Evolutionary conservation across 2,329 filamentous ascomycete species (phyloP), one percentile per base, ranked within the genome.

Genomic region (Tolypocladium ophioglossoides): DNA sequence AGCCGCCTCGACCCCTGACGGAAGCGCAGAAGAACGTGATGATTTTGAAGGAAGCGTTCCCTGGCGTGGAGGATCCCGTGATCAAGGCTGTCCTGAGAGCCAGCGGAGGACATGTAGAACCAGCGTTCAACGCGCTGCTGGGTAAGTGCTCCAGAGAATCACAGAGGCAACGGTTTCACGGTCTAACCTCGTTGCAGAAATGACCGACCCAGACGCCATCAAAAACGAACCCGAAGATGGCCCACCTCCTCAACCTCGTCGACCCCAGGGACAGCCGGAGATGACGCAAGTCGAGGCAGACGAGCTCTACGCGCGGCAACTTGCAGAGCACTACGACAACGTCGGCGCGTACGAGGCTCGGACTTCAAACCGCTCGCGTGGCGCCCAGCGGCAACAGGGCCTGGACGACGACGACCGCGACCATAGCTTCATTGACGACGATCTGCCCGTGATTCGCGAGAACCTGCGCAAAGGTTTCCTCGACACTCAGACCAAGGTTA

Each of bases 401-500:
- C 59, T 52, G 53, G 61, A 60, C 16, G 66, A 83, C 39, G 83
- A 84, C 16, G 85, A 89, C 51, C 82, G 81, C 50, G 90, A 96
- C 63, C 87, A 87, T 65, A 96, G 83, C 74, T 99, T 99, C 70
- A 83, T 97, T 62, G 94, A 99, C 63, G 94, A 99, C 64, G 94
- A 99, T 62, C 80, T 99, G 16, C 92, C 94, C 1, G 84, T 92
- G 51, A 96, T 99, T 66, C 86, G 85, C 61, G 90, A 96, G 67
- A 96, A 95, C 65, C 81, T 99, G 62, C 87, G 86, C 67, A 95
- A 97, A 73, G 94, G 94, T 4, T 99, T 99, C 72, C 66, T 91
- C 54, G 91, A 99, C 66, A 97, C 94, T 2, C 94, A 97, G 73
- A 85, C 82, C 54, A 95, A 89, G 66, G 88, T 99, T 63, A 97